phyloP scores from a whole-genome alignment of 2,329 filamentous ascomycete species.

The Daldinia eschscholtzii region DNA sequence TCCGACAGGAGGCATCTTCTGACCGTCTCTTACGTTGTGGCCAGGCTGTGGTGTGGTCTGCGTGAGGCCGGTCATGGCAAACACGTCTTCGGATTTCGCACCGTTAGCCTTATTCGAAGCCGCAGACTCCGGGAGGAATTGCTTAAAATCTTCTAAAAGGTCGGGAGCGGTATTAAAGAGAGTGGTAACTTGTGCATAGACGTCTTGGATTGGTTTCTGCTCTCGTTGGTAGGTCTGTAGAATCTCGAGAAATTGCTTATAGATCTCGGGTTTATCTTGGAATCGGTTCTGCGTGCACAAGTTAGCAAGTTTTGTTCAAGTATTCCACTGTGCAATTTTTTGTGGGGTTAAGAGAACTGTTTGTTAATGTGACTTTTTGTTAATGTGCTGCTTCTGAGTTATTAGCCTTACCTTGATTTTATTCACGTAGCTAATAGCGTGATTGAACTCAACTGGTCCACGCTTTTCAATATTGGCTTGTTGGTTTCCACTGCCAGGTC shows the following conservation, averaged over 20 bases:
- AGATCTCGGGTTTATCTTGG: constrained; percentile 95
- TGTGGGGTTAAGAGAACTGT: constrained; percentile 19
- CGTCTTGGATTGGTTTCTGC: constrained; percentile 97
- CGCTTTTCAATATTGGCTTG: constrained; percentile 81
- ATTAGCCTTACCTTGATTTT: constrained; percentile 89
- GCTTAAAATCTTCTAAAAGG: constrained; percentile 97
- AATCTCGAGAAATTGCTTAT: constrained; percentile 99
- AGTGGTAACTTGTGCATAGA: constrained; percentile 95
- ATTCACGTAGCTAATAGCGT: constrained; percentile 99
- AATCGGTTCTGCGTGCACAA: constrained; percentile 82
- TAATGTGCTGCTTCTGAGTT: not conserved
- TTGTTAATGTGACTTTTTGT: constrained; percentile 4
- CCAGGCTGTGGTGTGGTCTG: constrained; percentile 68
- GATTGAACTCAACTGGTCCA: constrained; percentile 97
- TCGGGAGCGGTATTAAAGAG: constrained; percentile 95
- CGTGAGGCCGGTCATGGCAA: constrained; percentile 62
- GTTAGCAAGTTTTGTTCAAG: constrained; percentile 23
- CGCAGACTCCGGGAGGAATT: constrained; percentile 92
- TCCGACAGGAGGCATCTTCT: constrained; percentile 92
- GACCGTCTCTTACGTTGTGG: constrained; percentile 64
- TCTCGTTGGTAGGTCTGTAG: constrained; percentile 98
- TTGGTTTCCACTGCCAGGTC: constrained; percentile 71
- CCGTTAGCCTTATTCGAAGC: constrained; percentile 70
- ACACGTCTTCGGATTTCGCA: constrained; percentile 75
- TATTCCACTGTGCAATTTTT: constrained; percentile 18